Evolutionary conservation across 73 alveolate genomes (phyloP), one percentile per base, ranked within the genome.

Genomic region (Paramecium caudatum): DNA sequence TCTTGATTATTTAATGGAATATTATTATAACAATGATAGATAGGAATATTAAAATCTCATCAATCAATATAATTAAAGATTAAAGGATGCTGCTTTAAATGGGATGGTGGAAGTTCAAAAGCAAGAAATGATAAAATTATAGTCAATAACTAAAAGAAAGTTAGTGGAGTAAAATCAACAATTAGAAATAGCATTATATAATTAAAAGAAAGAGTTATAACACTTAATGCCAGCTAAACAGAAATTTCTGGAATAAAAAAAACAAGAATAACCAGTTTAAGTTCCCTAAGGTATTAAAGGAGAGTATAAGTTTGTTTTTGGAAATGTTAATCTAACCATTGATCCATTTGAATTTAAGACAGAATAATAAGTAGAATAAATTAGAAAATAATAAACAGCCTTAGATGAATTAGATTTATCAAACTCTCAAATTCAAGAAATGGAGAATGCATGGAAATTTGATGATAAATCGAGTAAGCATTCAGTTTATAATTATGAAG

Each of bases 31-130:
- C 43, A 39, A 74, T 74, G 65, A 74, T 41, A 30, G 25, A 39
- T 37, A 39, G 43, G 88, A 74, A 21, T 74, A 74, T 17, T 30
- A 74, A 15, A 74, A 74, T 39, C 17, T 74, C 36, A 19, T 74
- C 0, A 41, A 23, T 4, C 17, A 37, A 37, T 74, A 74, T 15
- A 37, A 74, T 41, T 21, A 74, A 43, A 41, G 68, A 21, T 21
- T 74, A 4, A 74, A 74, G 19, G 88, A 74, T 10, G 43, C 68
- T 3, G 88, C 88, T 23, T 15, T 74, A 3, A 74, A 36, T 37
- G 88, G 88, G 0, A 27, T 74, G 65, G 88, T 43, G 43, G 88
- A 74, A 74, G 39, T 74, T 15, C 21, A 74, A 41, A 74, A 74
- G 10, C 15, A 74, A 74, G 88, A 74, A 41, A 19, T 74, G 4